These are phyloP conservation scores for Jaapia argillacea DNA, from an alignment of 768 basidiomycete genomes.

Conservation along the genomic window DNA sequence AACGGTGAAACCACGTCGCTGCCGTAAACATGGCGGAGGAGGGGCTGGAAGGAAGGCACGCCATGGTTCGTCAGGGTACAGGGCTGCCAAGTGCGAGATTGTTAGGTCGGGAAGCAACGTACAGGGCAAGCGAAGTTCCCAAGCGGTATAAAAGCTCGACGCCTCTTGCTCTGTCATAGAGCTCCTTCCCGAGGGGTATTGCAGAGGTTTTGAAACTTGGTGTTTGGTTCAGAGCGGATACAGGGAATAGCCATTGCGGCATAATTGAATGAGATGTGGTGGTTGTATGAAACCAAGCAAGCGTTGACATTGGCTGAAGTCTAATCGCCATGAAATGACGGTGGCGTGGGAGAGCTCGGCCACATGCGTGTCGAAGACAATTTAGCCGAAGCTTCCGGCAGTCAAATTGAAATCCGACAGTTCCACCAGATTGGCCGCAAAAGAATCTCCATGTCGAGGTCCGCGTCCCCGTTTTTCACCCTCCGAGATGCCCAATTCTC, in stretches of 20 bases:
- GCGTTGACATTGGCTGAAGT: no score
- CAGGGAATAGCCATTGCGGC: slow-evolving; percentile 67
- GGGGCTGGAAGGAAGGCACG: slow-evolving; percentile 44
- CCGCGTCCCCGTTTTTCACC: no score
- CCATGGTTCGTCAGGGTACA: slow-evolving; percentile 9
- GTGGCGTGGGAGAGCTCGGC: no score
- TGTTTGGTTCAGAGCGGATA: slow-evolving; percentile 45
- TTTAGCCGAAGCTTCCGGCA: no score
- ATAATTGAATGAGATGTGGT: no score
- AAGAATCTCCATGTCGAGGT: no score
- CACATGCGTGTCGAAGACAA: no score
- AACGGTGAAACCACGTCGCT: slow-evolving; percentile 85
- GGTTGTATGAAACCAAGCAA: no score
- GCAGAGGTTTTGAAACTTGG: slow-evolving; percentile 43
- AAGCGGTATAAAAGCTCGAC: slow-evolving; percentile 81
- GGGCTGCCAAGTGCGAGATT: slow-evolving; percentile 5
- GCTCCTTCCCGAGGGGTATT: slow-evolving; percentile 47
- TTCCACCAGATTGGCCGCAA: no score
- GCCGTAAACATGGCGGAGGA: slow-evolving; percentile 79
- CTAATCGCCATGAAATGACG: no score
- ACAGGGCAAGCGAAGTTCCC: slow-evolving; percentile 71
- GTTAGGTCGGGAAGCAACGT: slow-evolving; percentile 21
- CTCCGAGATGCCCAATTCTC: no score
- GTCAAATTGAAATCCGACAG: no score
- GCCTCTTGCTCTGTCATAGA: slow-evolving; percentile 72